Base-by-base conservation (phyloP, 257 asterid genomes). In the Petunia secreta region DNA sequence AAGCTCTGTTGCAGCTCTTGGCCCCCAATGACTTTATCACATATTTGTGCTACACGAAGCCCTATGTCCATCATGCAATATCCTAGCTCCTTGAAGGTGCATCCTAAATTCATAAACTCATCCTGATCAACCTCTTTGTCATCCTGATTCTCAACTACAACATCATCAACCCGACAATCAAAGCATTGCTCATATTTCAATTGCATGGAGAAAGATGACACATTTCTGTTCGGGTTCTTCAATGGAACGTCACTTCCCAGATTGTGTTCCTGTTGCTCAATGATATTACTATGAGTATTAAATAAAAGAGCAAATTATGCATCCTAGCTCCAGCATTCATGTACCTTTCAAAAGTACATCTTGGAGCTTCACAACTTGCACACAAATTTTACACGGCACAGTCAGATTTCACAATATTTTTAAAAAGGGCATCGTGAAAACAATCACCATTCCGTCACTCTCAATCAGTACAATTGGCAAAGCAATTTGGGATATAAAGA, bases 191-290 rank as follows among this genome's bases (percentile, higher is more conserved):
- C 91, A 80, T 91, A 95, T 88, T 91, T 91, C 87, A 93, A 82
- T 83, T 95, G 97, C 93, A 87, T 87, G 9, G 97, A 96, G 71
- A 90, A 95, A 48, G 97, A 93, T n/a, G 98, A 95, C n/a, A 95
- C 95, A 39, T 84, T 63, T 82, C 97, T 87, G 79, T 91, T 90
- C 54, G 82, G 74, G 76, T 91, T 90, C 87, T 93, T 93, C 52
- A 95, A 55, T 6, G 96, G 77, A 77, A 93, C 98, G 78, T 95
- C 98, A 84, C 97, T 93, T 36, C 97, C 98, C 90, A 95, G 83
- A 82, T 78, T 87, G 79, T 93, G 97, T 82, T 93, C 95, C 98
- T 94, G 88, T 59, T 53, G 37, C 57, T 81, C 67, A 66, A 48
- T 62, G 39, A 6, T 15, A 6, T 2, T 13, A 48, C 2, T 41